Conservation (phyloP, 2,329 filamentous ascomycete species). For the Penicillium sp. region DNA sequence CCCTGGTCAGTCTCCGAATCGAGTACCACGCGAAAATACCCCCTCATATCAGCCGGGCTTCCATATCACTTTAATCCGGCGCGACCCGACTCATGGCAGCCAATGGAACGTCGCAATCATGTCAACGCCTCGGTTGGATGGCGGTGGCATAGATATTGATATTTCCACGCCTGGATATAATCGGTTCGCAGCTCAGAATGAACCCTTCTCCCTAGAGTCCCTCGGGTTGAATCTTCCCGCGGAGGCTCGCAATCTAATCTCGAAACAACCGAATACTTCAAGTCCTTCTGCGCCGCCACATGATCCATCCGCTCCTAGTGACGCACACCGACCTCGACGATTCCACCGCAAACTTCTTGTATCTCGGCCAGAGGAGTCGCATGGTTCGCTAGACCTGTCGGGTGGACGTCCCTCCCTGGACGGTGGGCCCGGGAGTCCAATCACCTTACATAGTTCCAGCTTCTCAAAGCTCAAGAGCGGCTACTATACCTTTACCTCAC, state of each 20-base stretch:
- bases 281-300: constrained; percentile 3
- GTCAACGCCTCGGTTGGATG: constrained; percentile 43
- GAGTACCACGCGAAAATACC: constrained; percentile 18
- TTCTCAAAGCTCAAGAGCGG: constrained; percentile 42
- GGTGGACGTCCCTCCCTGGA: constrained; percentile 27
- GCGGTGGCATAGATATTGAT: constrained; percentile 55
- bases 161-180: constrained; percentile 65
- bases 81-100: constrained; percentile 68
- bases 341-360: constrained; percentile 41
- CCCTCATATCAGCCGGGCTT: constrained; percentile 34
- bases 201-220: constrained; percentile 40
- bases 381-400: constrained; percentile 25
- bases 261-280: constrained; percentile 8
- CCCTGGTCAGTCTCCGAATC: constrained; percentile 34
- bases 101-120: constrained; percentile 79
- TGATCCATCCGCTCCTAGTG: constrained; percentile 16
- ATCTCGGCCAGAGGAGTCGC: constrained; percentile 32
- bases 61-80: constrained; percentile 68
- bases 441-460: constrained; percentile 17
- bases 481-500: constrained; percentile 77
- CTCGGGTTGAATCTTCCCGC: constrained; percentile 33
- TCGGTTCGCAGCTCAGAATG: constrained; percentile 55
- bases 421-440: constrained; percentile 21
- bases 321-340: constrained; percentile 31
- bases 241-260: constrained; percentile 17